These are phyloP conservation scores for Lichtheimia hyalospora DNA, from an alignment of 371 early-diverging fungal species.

Conservation along the genomic window DNA sequence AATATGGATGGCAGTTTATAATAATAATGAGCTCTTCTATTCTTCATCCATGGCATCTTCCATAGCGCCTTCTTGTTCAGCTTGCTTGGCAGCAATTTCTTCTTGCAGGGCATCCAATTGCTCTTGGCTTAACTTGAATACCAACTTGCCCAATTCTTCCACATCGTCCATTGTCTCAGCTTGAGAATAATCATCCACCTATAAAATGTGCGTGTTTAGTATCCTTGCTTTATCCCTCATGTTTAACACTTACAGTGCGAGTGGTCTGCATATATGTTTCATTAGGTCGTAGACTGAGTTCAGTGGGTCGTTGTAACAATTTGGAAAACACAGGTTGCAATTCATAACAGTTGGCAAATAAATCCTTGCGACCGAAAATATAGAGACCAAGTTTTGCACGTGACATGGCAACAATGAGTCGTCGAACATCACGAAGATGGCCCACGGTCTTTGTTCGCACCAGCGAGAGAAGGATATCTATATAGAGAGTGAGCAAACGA, in stretches of 20 bases:
- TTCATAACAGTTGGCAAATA: constrained; percentile 82
- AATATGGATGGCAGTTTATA: constrained; percentile 12
- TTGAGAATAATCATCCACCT: constrained; percentile 30
- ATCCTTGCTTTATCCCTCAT: too few relatives aligned
- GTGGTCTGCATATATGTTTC: constrained; percentile 55
- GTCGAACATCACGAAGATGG: constrained; percentile 88
- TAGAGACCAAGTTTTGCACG: constrained; percentile 93
- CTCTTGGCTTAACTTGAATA: constrained; percentile 73
- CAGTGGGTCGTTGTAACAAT: constrained; percentile 48
- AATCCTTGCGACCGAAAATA: constrained; percentile 72
- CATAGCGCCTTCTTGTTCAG: constrained; percentile 8
- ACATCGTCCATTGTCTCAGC: constrained; percentile 48
- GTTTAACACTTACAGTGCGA: constrained; percentile 30
- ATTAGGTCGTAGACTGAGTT: constrained; percentile 56
- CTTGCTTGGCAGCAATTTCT: constrained; percentile 9
- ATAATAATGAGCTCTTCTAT: not conserved
- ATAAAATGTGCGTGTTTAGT: not conserved
- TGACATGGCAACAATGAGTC: constrained; percentile 89
- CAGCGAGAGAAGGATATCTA: constrained; percentile 89
- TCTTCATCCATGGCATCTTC: constrained; percentile 3
- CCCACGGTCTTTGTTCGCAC: constrained; percentile 91
- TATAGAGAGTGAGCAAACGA: too few relatives aligned
- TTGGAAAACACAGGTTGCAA: constrained; percentile 65
- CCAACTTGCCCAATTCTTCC: constrained; percentile 67
- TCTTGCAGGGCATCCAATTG: constrained; percentile 46